Base-by-base conservation (phyloP, 148 eudicot genomes). In the Drosera capensis region DNA sequence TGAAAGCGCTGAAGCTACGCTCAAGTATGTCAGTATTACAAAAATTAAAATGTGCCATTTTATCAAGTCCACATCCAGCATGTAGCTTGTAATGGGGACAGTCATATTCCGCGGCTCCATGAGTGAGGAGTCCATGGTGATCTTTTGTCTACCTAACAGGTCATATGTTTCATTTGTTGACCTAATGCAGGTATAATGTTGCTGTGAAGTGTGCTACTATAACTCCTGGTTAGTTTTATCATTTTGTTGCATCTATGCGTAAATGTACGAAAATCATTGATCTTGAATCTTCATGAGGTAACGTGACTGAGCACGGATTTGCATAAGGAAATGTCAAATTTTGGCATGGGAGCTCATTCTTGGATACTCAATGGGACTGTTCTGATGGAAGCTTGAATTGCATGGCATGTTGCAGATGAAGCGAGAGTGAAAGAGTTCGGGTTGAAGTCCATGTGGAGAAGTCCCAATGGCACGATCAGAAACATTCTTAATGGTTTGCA, bases 381-480 rank as follows among this genome's bases (percentile, higher is more conserved):
- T 11, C 0, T 34, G 14, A 0, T 2, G 14, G 38, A 34, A 34
- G 14, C 51, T 43, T 34, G 1, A 16, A n/a, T 6, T 19, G 20
- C 9, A 19, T 19, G 23, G 20, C 23, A 19, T 41, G 15, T 56
- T 62, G 62, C 82, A 79, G 87, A 79, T 55, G 87, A 79, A 59
- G 45, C 63, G 39, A 66, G 87, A 67, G 77, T 79, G 16, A 69
- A 75, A 64, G 87, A 79, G 51, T 79, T 72, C 62, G 82, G 71
- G 25, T 63, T 79, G 45, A 79, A 79, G 48, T 45, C 76, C 43
- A 79, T 79, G 87, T 79, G 87, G 87, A 75, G 64, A 59, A 79
- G 87, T 57, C 87, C 87, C 49, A 79, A 79, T 21, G 87, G 87
- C 63, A 79, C 86, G 34, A 79, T 79, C 70, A 74, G 86, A 59